Evolutionary conservation across 169 alveolate species (phyloP).

Genomic region (Plasmodium fragile): DNA sequence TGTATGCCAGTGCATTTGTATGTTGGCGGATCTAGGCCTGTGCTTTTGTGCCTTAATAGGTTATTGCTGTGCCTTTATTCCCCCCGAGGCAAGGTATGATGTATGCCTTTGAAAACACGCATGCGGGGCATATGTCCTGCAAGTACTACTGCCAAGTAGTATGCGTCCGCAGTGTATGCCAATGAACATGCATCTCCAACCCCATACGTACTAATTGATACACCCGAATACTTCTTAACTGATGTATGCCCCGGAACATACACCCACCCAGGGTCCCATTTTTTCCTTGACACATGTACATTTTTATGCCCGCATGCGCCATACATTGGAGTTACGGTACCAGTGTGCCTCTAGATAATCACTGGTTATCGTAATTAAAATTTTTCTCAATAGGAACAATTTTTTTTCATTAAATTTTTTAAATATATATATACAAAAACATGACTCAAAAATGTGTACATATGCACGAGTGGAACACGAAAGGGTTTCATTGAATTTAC

Average conservation of each 20-base stretch:
- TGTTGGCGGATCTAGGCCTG: not conserved
- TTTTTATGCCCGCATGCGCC: not conserved
- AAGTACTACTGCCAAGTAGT: not conserved
- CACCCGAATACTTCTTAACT: not conserved
- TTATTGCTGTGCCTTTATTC: not conserved
- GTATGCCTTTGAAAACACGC: not conserved
- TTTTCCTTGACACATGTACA: not conserved
- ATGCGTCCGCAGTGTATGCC: not conserved
- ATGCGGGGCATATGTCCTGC: not conserved
- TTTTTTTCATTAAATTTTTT: not conserved
- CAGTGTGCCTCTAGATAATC: not conserved
- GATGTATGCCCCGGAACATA: not conserved
- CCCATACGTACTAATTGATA: not conserved
- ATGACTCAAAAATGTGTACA: not conserved
- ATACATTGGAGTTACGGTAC: not conserved
- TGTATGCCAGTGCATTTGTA: not conserved
- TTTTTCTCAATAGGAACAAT: not conserved
- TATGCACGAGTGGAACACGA: not conserved
- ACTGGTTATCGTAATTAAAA: not conserved
- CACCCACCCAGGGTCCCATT: not conserved
- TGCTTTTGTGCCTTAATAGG: not conserved
- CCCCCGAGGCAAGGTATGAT: not conserved
- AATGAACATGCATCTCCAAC: not conserved
- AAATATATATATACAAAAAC: not conserved
- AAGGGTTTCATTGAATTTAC: not conserved